phyloP scores from a whole-genome alignment of 257 asterid species.

The Euphrasia confusa region DNA sequence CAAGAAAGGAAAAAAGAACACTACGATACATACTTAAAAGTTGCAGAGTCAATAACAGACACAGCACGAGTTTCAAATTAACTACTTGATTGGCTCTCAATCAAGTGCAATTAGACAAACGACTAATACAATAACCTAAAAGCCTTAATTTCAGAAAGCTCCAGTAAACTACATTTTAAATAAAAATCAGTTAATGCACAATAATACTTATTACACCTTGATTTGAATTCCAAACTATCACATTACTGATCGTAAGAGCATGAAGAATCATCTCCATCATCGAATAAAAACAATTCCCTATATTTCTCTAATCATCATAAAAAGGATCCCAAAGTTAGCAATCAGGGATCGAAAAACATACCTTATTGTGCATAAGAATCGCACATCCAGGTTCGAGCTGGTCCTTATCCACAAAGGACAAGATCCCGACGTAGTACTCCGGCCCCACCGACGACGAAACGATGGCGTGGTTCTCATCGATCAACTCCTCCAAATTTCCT shows the following conservation, averaged over 20 bases:
- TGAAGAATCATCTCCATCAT: neutral
- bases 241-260: constrained; percentile 6
- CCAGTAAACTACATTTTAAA: neutral
- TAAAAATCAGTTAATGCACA: neutral
- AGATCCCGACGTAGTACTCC: constrained; percentile 66
- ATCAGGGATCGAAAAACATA: constrained; percentile 5
- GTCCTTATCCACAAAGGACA: constrained; percentile 84
- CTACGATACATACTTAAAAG: neutral
- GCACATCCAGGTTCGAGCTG: constrained; percentile 95
- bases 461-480: constrained; percentile 88
- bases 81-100: constrained; percentile 7
- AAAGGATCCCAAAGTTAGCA: constrained; percentile 10
- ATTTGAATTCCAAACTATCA: neutral
- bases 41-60: neutral
- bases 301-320: neutral
- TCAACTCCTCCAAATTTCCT: constrained; percentile 78
- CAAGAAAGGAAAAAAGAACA: neutral
- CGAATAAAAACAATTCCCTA: neutral
- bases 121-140: neutral
- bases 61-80: neutral
- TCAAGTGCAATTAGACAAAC: neutral
- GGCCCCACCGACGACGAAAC: constrained; percentile 90
- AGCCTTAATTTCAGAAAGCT: neutral
- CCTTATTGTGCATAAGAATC: constrained; percentile 93
- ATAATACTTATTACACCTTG: neutral